Conservation (phyloP, 176 grass and related monocot species). For the Chrysopogon serrulatus region DNA sequence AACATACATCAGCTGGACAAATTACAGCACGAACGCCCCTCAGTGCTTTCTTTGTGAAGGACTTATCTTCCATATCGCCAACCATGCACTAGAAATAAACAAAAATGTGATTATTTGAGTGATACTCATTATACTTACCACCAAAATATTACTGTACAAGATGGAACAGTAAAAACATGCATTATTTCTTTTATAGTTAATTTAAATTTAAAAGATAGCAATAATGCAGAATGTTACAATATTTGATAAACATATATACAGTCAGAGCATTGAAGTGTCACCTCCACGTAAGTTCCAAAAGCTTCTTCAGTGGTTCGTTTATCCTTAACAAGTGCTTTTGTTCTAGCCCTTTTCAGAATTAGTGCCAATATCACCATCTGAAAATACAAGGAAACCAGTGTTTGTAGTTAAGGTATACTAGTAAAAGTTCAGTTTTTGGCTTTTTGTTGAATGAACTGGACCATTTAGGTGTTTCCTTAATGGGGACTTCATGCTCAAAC, state of each 20-base stretch:
- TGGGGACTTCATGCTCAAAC: neutral
- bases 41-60: constrained; percentile 69
- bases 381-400: constrained; percentile 2
- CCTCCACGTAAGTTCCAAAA: constrained; percentile 95
- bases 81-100: constrained; percentile 56
- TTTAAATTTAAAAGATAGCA: neutral
- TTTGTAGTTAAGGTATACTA: neutral
- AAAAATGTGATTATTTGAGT: neutral
- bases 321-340: constrained; percentile 92
- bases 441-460: neutral
- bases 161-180: neutral
- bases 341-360: constrained; percentile 86
- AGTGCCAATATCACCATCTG: constrained; percentile 86
- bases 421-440: neutral
- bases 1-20: constrained; percentile 68
- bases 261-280: constrained; percentile 18
- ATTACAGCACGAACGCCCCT: constrained; percentile 74
- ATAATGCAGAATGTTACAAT: neutral
- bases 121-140: neutral
- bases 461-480: neutral
- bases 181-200: neutral
- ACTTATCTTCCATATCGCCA: constrained; percentile 60
- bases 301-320: constrained; percentile 73
- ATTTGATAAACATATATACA: neutral
- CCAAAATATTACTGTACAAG: neutral